phyloP scores from a whole-genome alignment of 176 grass and related monocot species.

The Rhipidocladum racemiflorum region DNA sequence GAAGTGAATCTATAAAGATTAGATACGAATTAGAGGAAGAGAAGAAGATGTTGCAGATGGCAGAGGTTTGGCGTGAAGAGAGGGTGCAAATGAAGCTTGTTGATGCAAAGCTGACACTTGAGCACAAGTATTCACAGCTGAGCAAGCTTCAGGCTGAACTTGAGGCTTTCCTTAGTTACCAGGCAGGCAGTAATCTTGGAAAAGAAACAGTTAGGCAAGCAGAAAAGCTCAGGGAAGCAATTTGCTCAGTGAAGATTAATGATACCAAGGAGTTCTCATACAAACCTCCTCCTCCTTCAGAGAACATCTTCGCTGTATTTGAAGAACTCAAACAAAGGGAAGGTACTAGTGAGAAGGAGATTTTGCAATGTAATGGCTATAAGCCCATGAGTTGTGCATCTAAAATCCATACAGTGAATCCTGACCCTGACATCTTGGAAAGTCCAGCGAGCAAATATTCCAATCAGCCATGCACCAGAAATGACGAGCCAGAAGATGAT shows the following conservation, averaged over 20 bases:
- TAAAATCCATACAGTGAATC: conserved; percentile 35
- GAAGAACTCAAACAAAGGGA: conserved; percentile 63
- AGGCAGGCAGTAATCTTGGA: conserved; percentile 17
- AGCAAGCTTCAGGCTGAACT: conserved; percentile 43
- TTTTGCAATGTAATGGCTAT: conserved; percentile 47
- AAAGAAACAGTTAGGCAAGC: conserved; percentile 38
- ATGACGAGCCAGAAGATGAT: conserved; percentile 53
- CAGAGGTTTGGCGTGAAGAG: conserved; percentile 96
- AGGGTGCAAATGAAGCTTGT: conserved; percentile 93
- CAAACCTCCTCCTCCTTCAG: conserved; percentile 43
- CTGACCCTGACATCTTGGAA: conserved; percentile 47
- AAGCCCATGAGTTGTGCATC: conserved; percentile 37
- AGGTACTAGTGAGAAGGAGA: conserved; percentile 47
- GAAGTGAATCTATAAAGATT: conserved; percentile 50
- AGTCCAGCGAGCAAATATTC: conserved; percentile 37
- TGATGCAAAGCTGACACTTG: conserved; percentile 73
- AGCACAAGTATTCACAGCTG: conserved; percentile 58
- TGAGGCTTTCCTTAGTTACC: conserved; percentile 37
- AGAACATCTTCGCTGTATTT: conserved; percentile 67
- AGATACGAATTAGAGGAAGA: conserved; percentile 73
- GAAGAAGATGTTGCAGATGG: conserved; percentile 82
- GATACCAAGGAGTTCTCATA: conserved; percentile 55
- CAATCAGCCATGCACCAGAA: conserved; percentile 3
- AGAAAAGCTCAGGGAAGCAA: conserved; percentile 42
- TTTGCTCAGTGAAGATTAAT: conserved; percentile 29